Evolutionary conservation across 2,329 filamentous ascomycete species (phyloP).

Genomic region (Exophiala spinifera): DNA sequence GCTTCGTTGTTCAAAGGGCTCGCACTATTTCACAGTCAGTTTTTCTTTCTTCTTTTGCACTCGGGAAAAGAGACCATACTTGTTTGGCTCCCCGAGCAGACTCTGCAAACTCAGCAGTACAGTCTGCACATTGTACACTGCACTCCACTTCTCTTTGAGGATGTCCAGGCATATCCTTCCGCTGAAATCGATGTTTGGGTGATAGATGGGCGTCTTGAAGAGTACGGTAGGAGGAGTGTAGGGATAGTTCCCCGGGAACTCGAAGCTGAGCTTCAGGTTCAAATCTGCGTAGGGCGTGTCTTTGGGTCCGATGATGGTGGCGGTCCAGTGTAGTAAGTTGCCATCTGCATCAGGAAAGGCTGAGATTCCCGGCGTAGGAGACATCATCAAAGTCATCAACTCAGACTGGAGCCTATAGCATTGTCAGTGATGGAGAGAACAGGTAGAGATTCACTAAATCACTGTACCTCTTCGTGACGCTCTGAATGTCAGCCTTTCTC

Average conservation of each 20-base stretch:
- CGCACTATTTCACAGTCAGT: conserved; percentile 55
- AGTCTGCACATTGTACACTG: conserved; percentile 93
- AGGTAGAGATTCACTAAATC: too few relatives aligned
- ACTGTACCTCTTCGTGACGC: conserved; percentile 70
- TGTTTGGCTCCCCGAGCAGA: conserved; percentile 93
- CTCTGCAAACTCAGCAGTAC: conserved; percentile 92
- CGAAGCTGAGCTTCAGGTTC: conserved; percentile 86
- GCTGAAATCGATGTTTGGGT: conserved; percentile 97
- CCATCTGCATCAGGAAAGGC: conserved; percentile 89
- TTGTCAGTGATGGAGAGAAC: neutral
- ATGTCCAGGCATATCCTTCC: conserved; percentile 97
- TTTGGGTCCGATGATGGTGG: conserved; percentile 85
- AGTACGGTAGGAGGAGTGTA: conserved; percentile 87
- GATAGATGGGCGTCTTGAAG: conserved; percentile 98
- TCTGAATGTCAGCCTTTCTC: conserved; percentile 64
- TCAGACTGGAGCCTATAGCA: conserved; percentile 80
- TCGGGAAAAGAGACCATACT: conserved; percentile 59
- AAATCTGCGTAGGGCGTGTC: conserved; percentile 88
- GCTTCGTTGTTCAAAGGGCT: conserved; percentile 95
- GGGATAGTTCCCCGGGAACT: conserved; percentile 89
- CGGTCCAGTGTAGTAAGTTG: conserved; percentile 88
- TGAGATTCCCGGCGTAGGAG: conserved; percentile 85
- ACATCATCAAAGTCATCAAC: conserved; percentile 97
- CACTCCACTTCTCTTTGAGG: conserved; percentile 98
- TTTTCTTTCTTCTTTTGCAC: neutral